A percentile compares a stretch with the other conserved stretches of the same genome.
These are phyloP conservation scores for Eutrema heterophyllum DNA, from an alignment of 345 rosid species.

Conservation along the genomic window DNA sequence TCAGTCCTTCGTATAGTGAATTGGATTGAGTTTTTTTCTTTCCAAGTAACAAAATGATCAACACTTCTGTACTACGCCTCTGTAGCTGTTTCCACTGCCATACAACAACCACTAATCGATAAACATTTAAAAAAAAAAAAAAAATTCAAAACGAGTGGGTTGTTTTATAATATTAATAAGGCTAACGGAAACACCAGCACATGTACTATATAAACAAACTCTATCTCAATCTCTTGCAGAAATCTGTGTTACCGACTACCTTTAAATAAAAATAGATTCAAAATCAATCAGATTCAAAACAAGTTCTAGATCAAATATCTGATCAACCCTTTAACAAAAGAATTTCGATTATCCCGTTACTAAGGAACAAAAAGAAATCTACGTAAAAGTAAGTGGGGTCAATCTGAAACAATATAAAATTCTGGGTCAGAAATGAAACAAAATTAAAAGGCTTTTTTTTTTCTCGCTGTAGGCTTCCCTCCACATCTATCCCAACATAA, in stretches of 20 bases:
- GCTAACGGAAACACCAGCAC: conserved; percentile 32
- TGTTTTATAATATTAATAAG: conserved; percentile 1
- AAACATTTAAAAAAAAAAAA: background rate
- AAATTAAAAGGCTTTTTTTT: background rate
- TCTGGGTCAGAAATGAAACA: conserved; percentile 24
- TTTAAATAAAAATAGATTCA: background rate
- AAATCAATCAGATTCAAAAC: conserved; percentile 1
- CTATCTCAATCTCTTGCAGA: conserved; percentile 20
- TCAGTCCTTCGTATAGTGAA: background rate
- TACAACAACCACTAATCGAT: conserved; percentile 11
- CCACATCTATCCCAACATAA: conserved; percentile 65
- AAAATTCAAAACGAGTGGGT: background rate
- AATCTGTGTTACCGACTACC: conserved; percentile 26
- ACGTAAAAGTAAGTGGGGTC: conserved; percentile 26
- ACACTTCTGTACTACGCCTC: background rate
- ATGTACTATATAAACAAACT: conserved; percentile 14
- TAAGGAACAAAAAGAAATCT: background rate
- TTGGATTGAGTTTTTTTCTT: background rate
- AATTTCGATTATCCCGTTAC: conserved; percentile 8
- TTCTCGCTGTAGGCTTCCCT: conserved; percentile 46
- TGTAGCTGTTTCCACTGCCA: conserved; percentile 3
- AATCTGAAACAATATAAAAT: conserved; percentile 8
- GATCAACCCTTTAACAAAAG: background rate
- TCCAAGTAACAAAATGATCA: background rate
- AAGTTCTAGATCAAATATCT: conserved; percentile 4